Conservation (phyloP, 495 filamentous ascomycete genomes). For the Friedmanniomyces endolithicus region DNA sequence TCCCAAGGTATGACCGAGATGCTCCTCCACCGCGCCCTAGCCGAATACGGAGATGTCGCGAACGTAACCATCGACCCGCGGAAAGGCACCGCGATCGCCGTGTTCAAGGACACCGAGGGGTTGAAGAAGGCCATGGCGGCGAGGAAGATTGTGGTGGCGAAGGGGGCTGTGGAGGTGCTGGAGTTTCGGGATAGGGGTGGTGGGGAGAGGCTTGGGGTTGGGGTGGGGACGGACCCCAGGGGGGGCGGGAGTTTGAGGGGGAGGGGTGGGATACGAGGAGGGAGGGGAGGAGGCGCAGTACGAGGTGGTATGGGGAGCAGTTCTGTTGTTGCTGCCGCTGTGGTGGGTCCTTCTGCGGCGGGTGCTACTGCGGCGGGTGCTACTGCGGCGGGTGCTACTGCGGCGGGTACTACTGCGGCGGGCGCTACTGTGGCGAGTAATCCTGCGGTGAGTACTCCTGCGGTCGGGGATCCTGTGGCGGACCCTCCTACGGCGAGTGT, state of each 20-base stretch:
- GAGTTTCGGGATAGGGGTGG: constrained; percentile 53
- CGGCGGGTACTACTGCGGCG: too few relatives aligned
- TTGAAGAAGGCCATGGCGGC: constrained; percentile 67
- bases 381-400: too few relatives aligned
- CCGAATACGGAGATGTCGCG: constrained; percentile 53
- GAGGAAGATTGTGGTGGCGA: constrained; percentile 62
- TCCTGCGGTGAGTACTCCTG: too few relatives aligned
- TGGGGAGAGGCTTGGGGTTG: background rate
- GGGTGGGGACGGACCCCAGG: background rate
- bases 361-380: background rate
- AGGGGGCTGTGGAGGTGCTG: constrained; percentile 68
- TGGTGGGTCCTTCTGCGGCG: background rate
- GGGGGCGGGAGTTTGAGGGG: constrained; percentile 5
- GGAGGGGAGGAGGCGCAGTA: constrained; percentile 2
- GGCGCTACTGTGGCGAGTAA: too few relatives aligned
- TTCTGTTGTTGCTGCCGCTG: background rate
- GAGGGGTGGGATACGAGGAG: constrained; percentile 14
- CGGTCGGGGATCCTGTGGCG: too few relatives aligned
- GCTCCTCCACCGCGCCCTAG: constrained; percentile 57
- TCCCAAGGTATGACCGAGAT: constrained; percentile 82
- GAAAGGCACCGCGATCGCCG: constrained; percentile 85
- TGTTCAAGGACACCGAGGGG: constrained; percentile 59
- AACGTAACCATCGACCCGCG: constrained; percentile 83
- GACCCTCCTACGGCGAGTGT: too few relatives aligned
- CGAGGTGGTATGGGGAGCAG: background rate